Conservation (phyloP, 225 moss, liverwort and hornwort species). For the Pseudoscleropodium purum region DNA sequence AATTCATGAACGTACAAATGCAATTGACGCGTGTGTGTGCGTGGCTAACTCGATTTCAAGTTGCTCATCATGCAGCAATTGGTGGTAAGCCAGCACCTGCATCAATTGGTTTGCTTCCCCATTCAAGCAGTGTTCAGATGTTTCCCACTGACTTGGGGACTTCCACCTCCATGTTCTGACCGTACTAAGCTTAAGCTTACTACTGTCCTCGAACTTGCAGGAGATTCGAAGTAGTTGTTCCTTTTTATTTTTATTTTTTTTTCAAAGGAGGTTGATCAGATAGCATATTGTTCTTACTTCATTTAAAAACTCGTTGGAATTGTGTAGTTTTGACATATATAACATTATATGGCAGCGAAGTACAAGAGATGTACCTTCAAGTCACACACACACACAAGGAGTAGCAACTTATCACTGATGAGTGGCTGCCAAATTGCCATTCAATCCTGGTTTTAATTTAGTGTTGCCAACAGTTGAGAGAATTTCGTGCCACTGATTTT, state of each 20-base stretch:
- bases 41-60: neutral
- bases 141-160: neutral
- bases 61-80: neutral
- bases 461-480: neutral
- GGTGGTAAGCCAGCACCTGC: neutral
- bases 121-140: neutral
- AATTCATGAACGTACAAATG: no score
- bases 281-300: neutral
- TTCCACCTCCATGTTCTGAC: neutral
- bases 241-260: no score
- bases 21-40: accelerated
- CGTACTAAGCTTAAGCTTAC: neutral
- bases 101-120: neutral
- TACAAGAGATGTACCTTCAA: neutral
- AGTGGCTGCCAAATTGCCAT: neutral
- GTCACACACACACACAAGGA: neutral
- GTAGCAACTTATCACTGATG: neutral
- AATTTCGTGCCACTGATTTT: neutral
- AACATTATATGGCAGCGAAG: accelerated
- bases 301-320: neutral
- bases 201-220: neutral
- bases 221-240: neutral
- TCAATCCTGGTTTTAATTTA: no score
- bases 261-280: neutral
- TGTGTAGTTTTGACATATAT: no score